Conservation (phyloP, 2,329 filamentous ascomycete species). For the Colletotrichum tropicale region DNA sequence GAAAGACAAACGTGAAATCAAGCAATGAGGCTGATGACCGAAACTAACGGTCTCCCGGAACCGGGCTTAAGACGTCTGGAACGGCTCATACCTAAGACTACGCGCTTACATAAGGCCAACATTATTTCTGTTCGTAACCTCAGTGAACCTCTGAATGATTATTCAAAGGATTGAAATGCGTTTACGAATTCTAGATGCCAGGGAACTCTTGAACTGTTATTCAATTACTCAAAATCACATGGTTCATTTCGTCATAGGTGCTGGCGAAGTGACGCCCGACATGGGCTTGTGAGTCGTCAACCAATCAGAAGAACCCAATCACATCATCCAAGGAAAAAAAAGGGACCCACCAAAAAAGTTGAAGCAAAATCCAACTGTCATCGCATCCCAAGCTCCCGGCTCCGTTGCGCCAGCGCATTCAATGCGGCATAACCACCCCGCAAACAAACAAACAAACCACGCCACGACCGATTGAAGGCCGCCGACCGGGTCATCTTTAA, state of each 20-base stretch:
- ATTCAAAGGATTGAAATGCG: not conserved
- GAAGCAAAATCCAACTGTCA: not conserved
- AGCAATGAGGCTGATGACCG: too few species aligned
- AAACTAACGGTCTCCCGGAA: too few species aligned
- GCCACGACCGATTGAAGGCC: not conserved
- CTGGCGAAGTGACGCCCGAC: not conserved
- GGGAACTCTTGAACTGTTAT: accelerated
- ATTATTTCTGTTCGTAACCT: too few species aligned
- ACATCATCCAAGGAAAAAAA: not conserved
- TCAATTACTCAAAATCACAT: not conserved
- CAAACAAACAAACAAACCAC: not conserved
- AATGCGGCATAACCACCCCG: not conserved
- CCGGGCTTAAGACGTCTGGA: too few species aligned
- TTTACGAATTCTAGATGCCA: not conserved
- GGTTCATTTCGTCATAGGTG: not conserved
- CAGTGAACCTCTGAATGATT: not conserved
- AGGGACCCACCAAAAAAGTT: conserved; percentile 13
- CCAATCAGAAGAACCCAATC: not conserved
- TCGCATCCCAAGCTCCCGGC: conserved; percentile 1
- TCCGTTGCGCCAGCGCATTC: not conserved
- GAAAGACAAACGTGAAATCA: too few species aligned
- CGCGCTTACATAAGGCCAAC: too few species aligned
- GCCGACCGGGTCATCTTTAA: not conserved
- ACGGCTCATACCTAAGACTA: too few species aligned
- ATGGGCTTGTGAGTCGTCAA: too few species aligned